phyloP scores from a whole-genome alignment of 192 early-diverging fungal genomes.

The Paraglomus occultum region DNA sequence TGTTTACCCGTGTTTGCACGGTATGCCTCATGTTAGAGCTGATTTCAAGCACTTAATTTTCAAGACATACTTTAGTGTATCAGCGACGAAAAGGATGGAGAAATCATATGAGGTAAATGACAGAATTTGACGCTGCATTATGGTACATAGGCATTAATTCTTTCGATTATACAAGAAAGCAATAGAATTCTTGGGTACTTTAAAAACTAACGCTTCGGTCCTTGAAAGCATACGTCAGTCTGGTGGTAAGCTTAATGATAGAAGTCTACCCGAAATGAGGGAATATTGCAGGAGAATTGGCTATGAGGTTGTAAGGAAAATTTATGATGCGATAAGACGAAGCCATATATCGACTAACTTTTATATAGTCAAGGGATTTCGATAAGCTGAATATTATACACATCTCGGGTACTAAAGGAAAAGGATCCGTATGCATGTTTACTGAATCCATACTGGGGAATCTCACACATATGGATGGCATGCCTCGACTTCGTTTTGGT shows the following conservation, averaged over 20 bases:
- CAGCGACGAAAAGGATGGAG: too few species aligned
- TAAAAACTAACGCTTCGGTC: constrained; percentile 84
- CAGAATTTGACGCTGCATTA: too few species aligned
- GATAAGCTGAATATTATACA: constrained; percentile 78
- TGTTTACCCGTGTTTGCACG: too few species aligned
- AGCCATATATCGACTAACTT: neutral
- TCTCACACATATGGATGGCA: neutral
- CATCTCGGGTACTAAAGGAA: constrained; percentile 84
- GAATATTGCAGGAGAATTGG: constrained; percentile 67
- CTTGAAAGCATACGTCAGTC: constrained; percentile 70
- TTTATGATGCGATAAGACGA: neutral
- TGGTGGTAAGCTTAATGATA: constrained; percentile 56
- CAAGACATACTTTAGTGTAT: too few species aligned
- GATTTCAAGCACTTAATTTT: too few species aligned
- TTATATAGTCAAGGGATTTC: constrained; percentile 56
- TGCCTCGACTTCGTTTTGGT: too few species aligned
- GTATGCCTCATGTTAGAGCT: too few species aligned
- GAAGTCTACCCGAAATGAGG: constrained; percentile 65
- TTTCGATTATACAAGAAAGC: constrained; percentile 55
- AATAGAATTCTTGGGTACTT: constrained; percentile 72
- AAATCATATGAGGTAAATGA: too few species aligned
- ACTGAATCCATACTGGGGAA: constrained; percentile 72
- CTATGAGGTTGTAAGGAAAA: constrained; percentile 55
- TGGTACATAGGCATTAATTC: neutral
- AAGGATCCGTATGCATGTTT: constrained; percentile 83